A percentile compares a stretch with the other conserved stretches of the same genome.
phyloP scores from a whole-genome alignment of 352 stramenopile species.

The Halophytophthora polymorphica region DNA sequence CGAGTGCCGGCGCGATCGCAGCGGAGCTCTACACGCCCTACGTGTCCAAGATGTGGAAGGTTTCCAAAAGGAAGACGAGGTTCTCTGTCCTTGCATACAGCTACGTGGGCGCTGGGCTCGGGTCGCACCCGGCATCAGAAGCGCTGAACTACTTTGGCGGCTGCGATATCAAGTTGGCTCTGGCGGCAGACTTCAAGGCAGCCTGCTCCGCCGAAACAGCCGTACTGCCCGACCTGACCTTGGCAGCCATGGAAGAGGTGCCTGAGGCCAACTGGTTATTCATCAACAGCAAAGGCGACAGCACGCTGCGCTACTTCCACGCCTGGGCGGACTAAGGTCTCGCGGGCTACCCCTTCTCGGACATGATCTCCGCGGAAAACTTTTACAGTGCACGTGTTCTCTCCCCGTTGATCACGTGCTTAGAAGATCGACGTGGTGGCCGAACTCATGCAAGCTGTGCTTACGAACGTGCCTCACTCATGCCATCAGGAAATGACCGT shows the following conservation, averaged over 20 bases:
- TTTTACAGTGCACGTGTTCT: conserved; percentile 28
- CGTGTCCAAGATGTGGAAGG: conserved; percentile 54
- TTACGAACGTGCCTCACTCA: not conserved
- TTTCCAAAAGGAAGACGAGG: conserved; percentile 46
- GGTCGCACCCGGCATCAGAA: conserved; percentile 37
- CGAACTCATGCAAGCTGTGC: not conserved
- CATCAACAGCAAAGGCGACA: conserved; percentile 46
- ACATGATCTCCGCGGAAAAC: conserved; percentile 24
- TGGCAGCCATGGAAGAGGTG: conserved; percentile 30
- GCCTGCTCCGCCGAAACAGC: conserved; percentile 38
- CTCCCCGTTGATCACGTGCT: conserved; percentile 37
- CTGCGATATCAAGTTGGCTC: conserved; percentile 27
- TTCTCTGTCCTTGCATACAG: conserved; percentile 58
- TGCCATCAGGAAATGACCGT: conserved; percentile 20
- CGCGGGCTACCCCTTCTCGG: conserved; percentile 38
- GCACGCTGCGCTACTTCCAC: conserved; percentile 48
- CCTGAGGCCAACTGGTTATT: conserved; percentile 53
- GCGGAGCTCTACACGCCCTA: conserved; percentile 41
- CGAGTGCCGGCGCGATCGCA: conserved; percentile 50
- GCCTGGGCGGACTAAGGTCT: conserved; percentile 38
- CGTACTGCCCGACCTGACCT: conserved; percentile 37
- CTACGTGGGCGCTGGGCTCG: conserved; percentile 60
- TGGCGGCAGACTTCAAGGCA: conserved; percentile 33
- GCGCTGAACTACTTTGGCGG: conserved; percentile 60
- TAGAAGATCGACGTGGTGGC: conserved; percentile 22